Base-by-base conservation (phyloP, 202 grass and related monocot species). In the Zoysia matrella region DNA sequence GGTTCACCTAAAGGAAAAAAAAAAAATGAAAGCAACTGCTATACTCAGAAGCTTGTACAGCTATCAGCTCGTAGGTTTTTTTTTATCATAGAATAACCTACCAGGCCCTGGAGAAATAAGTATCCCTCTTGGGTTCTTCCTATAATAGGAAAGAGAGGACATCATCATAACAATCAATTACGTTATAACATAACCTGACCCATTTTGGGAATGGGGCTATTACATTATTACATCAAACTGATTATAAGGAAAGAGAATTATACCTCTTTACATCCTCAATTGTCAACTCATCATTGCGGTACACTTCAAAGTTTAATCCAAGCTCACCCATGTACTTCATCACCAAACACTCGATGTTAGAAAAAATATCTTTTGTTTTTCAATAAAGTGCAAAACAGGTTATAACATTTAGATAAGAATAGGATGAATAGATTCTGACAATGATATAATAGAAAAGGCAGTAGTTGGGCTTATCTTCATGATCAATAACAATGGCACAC, bases 61-160 rank as follows among this genome's bases (percentile, higher is more conserved):
- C 15, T 47, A 45, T 11, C 55, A 54, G 30, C 81, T 55, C n/a
- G n/a, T n/a, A n/a, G n/a, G n/a, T n/a, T n/a, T n/a, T n/a, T n/a
- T n/a, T n/a, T 72, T 16, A 8, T 72, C 14, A 11, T 14, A 84
- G 83, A 75, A 10, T 71, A 72, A 89, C 72, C 72, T 54, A 95
- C 95, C 95, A 83, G 95, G 95, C 40, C 95, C 90, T 56, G 95
- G 95, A 65, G 92, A 95, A 89, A 98, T 95, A 84, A 98, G n/a
- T n/a, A n/a, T n/a, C n/a, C n/a, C n/a, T n/a, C n/a, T n/a, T n/a
- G n/a, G n/a, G n/a, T n/a, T n/a, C n/a, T n/a, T n/a, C n/a, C n/a
- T 98, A 77, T 41, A 90, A 22, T 13, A 80, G 60, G 48, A 82
- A 86, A 79, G 52, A 39, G 8, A 36, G 69, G 66, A 18, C n/a